Evolutionary conservation across 1,284 basidiomycete species (phyloP), one percentile per base, ranked within the genome.

Genomic region (Leccinum pallidistipes): DNA sequence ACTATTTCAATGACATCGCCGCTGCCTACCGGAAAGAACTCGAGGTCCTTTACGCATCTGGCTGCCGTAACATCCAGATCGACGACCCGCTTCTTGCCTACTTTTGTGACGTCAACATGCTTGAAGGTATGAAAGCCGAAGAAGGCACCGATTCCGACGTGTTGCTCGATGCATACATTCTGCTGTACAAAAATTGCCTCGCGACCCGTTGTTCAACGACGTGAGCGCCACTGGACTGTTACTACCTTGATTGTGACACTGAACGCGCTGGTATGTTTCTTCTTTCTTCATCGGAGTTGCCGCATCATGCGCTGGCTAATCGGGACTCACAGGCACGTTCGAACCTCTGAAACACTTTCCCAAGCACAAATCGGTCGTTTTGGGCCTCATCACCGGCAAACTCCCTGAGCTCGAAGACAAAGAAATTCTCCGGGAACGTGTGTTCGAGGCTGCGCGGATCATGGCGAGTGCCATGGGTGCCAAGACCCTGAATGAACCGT

Each of bases 101-200:
- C 21, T 21, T 21, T 21, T 21, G 21, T 21, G 21, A 21, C 21
- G 21, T 21, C 21, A 21, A 21, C 21, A 21, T 21, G 21, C 21
- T 21, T 21, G 21, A 21, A 21, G 21, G 21, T 21, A 21, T 21
- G 21, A 21, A 21, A 21, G 21, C 21, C 21, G 21, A 21, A 21
- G 21, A 21, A 21, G 21, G 21, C 21, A 21, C 40, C n/a, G 40
- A 43, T 18, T 18, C 40, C 1, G 40, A 43, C n/a, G 40, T 9
- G 9, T n/a, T 43, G 40, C 8, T 43, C 40, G 40, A 43, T 43
- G 40, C 40, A 43, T 43, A 43, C 9, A n/a, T 43, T 43, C n/a
- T n/a, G 40, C 79, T 86, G 56, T 88, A 90, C 79, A 91, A 91
- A 74, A 79, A 86, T 49, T 85, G 83, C 63, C 79, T 91, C 14